phyloP scores from a whole-genome alignment of 805 yeast species.

The Lachancea meyersii region DNA sequence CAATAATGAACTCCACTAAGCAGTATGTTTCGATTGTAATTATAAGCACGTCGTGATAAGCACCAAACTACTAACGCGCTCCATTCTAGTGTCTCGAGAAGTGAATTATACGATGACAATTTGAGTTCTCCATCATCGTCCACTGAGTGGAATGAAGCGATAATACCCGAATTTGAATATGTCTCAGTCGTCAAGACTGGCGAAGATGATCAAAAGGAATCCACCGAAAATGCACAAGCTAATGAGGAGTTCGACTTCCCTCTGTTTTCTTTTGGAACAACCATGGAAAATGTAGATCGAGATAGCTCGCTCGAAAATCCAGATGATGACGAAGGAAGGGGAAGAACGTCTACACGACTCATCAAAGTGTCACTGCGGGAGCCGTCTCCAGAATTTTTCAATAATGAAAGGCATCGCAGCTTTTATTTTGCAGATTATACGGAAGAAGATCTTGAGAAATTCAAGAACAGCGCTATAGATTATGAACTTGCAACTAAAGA shows the following conservation, averaged over 20 bases:
- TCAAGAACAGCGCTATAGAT: constrained; percentile 18
- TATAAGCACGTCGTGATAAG: background rate
- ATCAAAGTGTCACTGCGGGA: constrained; percentile 27
- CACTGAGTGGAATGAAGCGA: constrained; percentile 10
- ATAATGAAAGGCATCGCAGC: constrained; percentile 20
- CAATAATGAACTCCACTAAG: background rate
- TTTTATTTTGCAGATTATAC: constrained; percentile 22
- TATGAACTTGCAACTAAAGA: constrained; percentile 16
- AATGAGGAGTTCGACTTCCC: constrained; percentile 29
- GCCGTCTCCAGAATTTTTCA: constrained; percentile 13
- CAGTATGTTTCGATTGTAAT: background rate
- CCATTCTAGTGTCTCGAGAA: constrained; percentile 13
- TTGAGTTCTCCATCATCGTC: constrained; percentile 6
- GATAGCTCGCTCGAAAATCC: background rate
- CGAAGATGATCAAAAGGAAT: constrained; percentile 1
- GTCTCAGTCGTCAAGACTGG: constrained; percentile 15
- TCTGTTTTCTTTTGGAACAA: constrained; percentile 21
- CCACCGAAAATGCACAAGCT: constrained; percentile 1
- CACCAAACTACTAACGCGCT: background rate
- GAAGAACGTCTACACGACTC: constrained; percentile 14
- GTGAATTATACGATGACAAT: constrained; percentile 17
- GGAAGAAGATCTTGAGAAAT: constrained; percentile 12
- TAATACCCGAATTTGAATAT: constrained; percentile 29
- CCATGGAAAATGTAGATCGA: background rate
- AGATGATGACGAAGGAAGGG: constrained; percentile 7